Conservation (phyloP, 805 yeast species). For the Candida hispaniensis region DNA sequence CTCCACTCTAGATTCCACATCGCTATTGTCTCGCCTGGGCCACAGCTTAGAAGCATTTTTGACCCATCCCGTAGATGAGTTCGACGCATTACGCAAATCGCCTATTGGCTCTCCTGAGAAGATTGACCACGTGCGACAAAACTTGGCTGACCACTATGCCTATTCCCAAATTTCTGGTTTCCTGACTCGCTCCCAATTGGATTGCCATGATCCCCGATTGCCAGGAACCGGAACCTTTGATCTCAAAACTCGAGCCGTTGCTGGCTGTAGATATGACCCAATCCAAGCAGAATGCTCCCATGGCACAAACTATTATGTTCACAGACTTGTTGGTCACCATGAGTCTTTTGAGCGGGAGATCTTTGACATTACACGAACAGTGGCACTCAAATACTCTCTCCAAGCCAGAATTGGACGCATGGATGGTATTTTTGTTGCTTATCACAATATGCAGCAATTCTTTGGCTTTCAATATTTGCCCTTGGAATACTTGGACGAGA, state of each 20-base stretch:
- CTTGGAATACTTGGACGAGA: constrained; percentile 54
- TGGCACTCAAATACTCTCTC: constrained; percentile 71
- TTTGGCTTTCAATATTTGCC: constrained; percentile 90
- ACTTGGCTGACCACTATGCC: constrained; percentile 42
- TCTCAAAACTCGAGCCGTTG: constrained; percentile 81
- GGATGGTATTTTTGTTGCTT: constrained; percentile 94
- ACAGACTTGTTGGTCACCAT: constrained; percentile 47
- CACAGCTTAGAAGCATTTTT: constrained; percentile 67
- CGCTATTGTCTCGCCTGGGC: constrained; percentile 63
- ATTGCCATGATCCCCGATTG: constrained; percentile 60
- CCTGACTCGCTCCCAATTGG: constrained; percentile 81
- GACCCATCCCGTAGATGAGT: constrained; percentile 48
- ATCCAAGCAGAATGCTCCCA: constrained; percentile 32
- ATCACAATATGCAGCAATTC: constrained; percentile 67
- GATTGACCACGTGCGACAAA: constrained; percentile 6
- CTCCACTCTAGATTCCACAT: constrained; percentile 53
- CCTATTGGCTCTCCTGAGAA: constrained; percentile 11
- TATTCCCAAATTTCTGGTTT: constrained; percentile 61
- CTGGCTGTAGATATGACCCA: constrained; percentile 67
- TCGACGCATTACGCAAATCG: constrained; percentile 32
- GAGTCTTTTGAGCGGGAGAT: constrained; percentile 81
- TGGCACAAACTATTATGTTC: constrained; percentile 58
- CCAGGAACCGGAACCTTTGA: constrained; percentile 93
- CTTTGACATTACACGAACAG: constrained; percentile 61
- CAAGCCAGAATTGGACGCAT: constrained; percentile 93